phyloP scores from a whole-genome alignment of 768 basidiomycete genomes.

The Tricholoma terreum region DNA sequence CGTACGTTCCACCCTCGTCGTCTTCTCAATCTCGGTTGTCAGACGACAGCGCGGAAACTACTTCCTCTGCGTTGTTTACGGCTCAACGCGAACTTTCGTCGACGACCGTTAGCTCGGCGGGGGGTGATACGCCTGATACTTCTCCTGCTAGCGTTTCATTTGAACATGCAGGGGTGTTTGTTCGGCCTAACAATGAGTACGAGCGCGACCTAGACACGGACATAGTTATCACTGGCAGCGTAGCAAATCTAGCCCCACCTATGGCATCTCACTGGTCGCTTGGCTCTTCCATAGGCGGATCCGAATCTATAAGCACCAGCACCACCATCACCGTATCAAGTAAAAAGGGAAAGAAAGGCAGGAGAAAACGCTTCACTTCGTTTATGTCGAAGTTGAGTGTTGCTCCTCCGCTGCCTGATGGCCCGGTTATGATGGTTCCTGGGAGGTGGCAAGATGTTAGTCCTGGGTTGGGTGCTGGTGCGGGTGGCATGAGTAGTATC shows the following conservation, averaged over 20 bases:
- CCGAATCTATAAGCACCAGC: not conserved
- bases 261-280: not conserved
- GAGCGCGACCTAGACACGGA: not conserved
- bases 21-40: not conserved
- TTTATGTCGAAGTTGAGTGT: slow-evolving; percentile 2
- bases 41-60: not conserved
- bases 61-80: not conserved
- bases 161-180: not conserved
- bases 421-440: not conserved
- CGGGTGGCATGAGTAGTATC: no score
- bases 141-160: not conserved
- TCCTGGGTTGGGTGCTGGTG: no score
- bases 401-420: not conserved
- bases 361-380: slow-evolving; percentile 1
- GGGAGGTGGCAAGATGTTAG: not conserved
- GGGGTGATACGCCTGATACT: not conserved
- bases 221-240: not conserved
- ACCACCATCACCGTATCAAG: no score
- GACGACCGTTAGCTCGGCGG: not conserved
- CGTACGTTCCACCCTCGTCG: not conserved
- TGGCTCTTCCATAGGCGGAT: not conserved
- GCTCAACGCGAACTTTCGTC: not conserved
- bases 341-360: not conserved
- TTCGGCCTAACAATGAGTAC: no score
- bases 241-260: not conserved